Percentiles rank a stretch among this genome's conserved stretches.
Conservation (phyloP, 164 flowering plant genomes). For the Echeveria elegans region DNA sequence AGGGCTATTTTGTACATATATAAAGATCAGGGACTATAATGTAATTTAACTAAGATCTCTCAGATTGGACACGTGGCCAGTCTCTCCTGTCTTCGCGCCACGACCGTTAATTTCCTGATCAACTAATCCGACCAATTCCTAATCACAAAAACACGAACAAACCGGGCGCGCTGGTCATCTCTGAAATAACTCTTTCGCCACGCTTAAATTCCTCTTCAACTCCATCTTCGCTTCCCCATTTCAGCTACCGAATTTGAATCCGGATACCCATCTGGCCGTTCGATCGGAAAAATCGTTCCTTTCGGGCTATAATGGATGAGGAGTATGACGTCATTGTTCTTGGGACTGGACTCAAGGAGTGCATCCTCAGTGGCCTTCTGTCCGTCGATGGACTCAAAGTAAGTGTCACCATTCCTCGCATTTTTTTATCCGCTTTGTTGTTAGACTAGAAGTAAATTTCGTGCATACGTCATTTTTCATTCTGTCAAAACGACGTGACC, state of each 20-base stretch:
- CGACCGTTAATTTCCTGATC: background rate
- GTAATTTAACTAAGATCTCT: too few species aligned
- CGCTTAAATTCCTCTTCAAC: background rate
- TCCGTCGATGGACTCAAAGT: constrained; percentile 54
- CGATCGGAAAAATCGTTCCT: background rate
- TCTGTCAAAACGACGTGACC: too few species aligned
- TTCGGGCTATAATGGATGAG: constrained; percentile 29
- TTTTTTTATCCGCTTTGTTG: background rate
- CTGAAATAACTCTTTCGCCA: background rate
- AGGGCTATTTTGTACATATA: too few species aligned
- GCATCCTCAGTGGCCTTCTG: constrained; percentile 58
- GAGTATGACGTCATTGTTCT: constrained; percentile 50
- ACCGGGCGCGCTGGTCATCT: background rate
- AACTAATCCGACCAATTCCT: background rate
- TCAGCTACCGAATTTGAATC: background rate
- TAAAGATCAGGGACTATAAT: too few species aligned
- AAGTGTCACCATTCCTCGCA: background rate
- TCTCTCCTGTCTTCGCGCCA: background rate
- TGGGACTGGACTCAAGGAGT: constrained; percentile 54
- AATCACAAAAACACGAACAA: background rate
- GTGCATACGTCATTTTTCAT: too few species aligned
- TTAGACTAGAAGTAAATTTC: too few species aligned
- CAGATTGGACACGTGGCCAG: background rate
- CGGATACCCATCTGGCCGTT: background rate
- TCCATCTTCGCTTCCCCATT: background rate